phyloP scores from a whole-genome alignment of 78 protist species.

The Dictyostelium discoideum region DNA sequence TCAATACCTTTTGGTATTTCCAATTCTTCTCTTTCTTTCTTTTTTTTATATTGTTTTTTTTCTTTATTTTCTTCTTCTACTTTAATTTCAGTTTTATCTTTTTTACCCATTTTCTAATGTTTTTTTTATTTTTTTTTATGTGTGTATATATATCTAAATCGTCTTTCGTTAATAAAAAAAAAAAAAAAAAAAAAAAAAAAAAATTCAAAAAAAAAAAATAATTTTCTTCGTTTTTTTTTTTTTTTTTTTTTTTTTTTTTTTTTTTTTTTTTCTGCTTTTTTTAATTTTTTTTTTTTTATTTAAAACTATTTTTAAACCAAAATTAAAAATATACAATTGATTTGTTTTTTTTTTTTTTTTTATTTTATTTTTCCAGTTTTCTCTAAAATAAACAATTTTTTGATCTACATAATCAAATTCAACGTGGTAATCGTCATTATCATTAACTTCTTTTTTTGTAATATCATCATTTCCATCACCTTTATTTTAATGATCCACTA shows the following conservation, averaged over 20 bases:
- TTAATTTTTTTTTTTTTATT: no score
- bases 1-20: slow-evolving; percentile 65
- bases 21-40: slow-evolving; percentile 20
- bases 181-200: background rate
- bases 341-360: no score
- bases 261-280: no score
- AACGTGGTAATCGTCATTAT: no score
- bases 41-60: slow-evolving; percentile 32
- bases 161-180: background rate
- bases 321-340: no score
- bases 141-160: background rate
- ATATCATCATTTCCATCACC: no score
- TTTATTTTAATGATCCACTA: no score
- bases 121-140: background rate
- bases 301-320: no score
- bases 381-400: no score
- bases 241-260: background rate
- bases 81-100: background rate
- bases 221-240: background rate
- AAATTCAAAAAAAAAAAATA: background rate
- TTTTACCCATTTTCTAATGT: background rate
- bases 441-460: no score
- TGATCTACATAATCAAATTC: no score
- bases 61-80: background rate
- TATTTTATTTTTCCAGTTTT: no score